Base-by-base conservation (phyloP, 805 yeast species). In the Kuraishia floccosa region DNA sequence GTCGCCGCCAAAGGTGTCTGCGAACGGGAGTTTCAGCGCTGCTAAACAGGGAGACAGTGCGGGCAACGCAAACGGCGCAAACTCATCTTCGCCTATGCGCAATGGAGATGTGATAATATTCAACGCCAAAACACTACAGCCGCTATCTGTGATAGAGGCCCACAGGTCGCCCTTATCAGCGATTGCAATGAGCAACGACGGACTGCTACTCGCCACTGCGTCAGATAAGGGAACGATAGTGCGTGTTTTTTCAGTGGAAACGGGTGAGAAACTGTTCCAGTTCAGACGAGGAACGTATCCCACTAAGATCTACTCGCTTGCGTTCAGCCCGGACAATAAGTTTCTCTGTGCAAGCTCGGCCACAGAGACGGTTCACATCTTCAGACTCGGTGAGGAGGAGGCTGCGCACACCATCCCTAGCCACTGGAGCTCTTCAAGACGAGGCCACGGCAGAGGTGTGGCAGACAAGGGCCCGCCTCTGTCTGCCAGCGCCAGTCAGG, bases 291-390 rank as follows among this genome's bases (percentile, higher is more conserved):
- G 95, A 2, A 77, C 91, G 2, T 89, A 89, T 49, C 93, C 93
- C 3, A 81, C 97, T 2, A 75, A 68, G 44, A 84, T 91, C 9
- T 79, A 76, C 49, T 80, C 94, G 4, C 62, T 91, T 37, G 68
- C 76, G 12, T 91, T 91, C 56, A 80, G 91, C 41, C 67, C 68
- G 12, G 83, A 83, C 40, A 78, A 84, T 40, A 65, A 63, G 31
- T 76, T 79, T 47, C 65, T 91, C 23, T 72, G 85, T 15, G 96
- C 89, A 4, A 76, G 91, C 16, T 79, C 94, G 17, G 80, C 95
- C 1, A 84, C 94, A 13, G 93, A 82, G 35, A 91, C 98, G 0
- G 94, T 91, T 12, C 98, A 91, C 50, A 74, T 91, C 16, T 91
- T 89, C 63, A 68, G 86, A 35, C 54, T 87, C 32, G 81, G 75